phyloP scores from a whole-genome alignment of 805 yeast species.

The Suhomyces pyralidae region DNA sequence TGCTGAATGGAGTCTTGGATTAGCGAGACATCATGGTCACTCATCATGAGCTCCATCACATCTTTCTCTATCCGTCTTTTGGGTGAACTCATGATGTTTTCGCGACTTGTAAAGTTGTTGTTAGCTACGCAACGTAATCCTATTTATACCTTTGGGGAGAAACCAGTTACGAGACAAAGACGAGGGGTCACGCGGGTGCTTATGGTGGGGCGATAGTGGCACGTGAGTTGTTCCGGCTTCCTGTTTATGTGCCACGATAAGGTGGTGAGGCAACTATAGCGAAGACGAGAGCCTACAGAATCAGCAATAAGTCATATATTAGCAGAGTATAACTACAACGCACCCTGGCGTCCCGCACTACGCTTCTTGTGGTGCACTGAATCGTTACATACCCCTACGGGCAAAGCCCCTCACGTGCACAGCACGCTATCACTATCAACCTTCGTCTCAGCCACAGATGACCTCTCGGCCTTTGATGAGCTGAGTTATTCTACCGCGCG shows the following conservation, averaged over 20 bases:
- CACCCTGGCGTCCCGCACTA: background rate
- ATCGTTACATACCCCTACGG: background rate
- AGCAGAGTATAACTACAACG: background rate
- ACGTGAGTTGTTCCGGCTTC: slow-evolving; percentile 1
- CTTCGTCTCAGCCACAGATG: background rate
- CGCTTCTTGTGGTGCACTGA: background rate
- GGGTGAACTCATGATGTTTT: slow-evolving; percentile 38
- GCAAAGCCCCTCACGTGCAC: background rate
- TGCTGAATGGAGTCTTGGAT: slow-evolving; percentile 79
- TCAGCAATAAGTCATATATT: background rate
- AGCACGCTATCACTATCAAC: background rate
- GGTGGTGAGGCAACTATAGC: background rate
- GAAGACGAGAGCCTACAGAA: background rate
- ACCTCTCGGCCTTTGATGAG: background rate
- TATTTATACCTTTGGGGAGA: background rate
- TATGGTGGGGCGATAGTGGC: background rate
- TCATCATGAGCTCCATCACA: slow-evolving; percentile 95
- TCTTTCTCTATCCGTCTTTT: slow-evolving; percentile 87
- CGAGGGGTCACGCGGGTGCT: slow-evolving; percentile 1
- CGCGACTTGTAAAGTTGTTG: background rate
- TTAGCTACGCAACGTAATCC: background rate
- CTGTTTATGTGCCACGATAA: background rate
- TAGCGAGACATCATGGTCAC: slow-evolving; percentile 83
- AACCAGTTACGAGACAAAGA: background rate
- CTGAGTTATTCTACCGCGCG: slow-evolving; percentile 4